Percentiles rank a stretch among this genome's conserved stretches.
Evolutionary conservation across 1,284 basidiomycete genomes (phyloP).

Genomic region (Marasmius sp.): DNA sequence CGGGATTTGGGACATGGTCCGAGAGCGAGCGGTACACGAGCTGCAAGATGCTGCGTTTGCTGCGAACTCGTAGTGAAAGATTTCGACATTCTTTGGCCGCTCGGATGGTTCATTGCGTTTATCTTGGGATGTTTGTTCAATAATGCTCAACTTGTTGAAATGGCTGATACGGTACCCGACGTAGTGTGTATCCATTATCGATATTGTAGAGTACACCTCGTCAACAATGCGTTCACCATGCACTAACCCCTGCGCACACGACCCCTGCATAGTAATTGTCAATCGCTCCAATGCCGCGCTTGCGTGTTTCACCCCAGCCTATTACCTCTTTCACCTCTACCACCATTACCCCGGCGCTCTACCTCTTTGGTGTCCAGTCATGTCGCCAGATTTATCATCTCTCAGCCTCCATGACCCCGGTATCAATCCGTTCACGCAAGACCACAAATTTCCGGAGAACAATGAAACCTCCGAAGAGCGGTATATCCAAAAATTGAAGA

Average conservation of each 20-base stretch:
- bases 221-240: too few species aligned
- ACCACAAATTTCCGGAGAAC: constrained; percentile 28
- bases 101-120: not conserved
- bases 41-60: constrained; percentile 61
- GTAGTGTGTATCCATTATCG: not conserved
- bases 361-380: constrained; percentile 21
- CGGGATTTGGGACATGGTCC: constrained; percentile 70
- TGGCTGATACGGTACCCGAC: too few species aligned
- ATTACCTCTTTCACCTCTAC: not conserved
- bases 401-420: constrained; percentile 41
- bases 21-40: constrained; percentile 71
- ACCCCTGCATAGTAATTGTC: too few species aligned
- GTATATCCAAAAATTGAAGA: constrained; percentile 56
- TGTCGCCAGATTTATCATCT: constrained; percentile 50
- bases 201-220: not conserved
- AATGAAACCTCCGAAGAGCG: constrained; percentile 41
- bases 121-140: not conserved
- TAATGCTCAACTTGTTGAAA: not conserved
- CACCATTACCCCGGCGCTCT: not conserved
- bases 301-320: not conserved
- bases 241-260: too few species aligned
- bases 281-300: not conserved
- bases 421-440: constrained; percentile 1
- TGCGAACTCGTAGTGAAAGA: constrained; percentile 29
- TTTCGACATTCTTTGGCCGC: constrained; percentile 12